A percentile compares a stretch with the other conserved stretches of the same genome.
Evolutionary conservation across 345 rosid genomes (phyloP).

Genomic region (Eucalyptus cloeziana): DNA sequence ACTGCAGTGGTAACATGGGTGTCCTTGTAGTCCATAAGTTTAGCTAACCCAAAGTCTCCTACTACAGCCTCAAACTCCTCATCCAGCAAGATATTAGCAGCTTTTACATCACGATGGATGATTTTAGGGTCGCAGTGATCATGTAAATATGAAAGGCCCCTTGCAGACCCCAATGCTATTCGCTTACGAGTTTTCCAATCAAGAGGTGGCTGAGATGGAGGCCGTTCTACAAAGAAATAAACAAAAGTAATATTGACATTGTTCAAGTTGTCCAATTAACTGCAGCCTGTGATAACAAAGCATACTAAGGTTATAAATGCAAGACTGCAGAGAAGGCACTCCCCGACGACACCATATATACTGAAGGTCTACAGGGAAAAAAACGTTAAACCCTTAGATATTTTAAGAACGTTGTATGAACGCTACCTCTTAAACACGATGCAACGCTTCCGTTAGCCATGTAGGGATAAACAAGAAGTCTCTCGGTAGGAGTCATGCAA

Average conservation of each 20-base stretch:
- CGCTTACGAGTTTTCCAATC: conserved; percentile 84
- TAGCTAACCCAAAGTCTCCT: conserved; percentile 94
- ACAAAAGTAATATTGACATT: background rate
- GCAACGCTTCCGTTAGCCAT: conserved; percentile 99
- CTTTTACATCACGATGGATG: conserved; percentile 97
- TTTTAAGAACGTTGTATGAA: background rate
- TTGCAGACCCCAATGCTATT: conserved; percentile 90
- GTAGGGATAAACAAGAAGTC: conserved; percentile 92
- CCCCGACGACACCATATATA: background rate
- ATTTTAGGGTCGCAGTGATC: conserved; percentile 98
- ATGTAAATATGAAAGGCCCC: conserved; percentile 91
- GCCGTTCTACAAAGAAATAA: conserved; percentile 47
- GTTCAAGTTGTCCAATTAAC: background rate
- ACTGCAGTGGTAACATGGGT: conserved; percentile 97
- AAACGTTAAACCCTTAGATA: background rate
- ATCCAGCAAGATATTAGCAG: conserved; percentile 89
- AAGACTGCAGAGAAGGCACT: background rate
- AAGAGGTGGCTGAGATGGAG: conserved; percentile 75
- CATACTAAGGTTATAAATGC: background rate
- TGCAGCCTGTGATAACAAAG: background rate
- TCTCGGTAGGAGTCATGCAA: conserved; percentile 96
- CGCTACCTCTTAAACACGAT: conserved; percentile 80
- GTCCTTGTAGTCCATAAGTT: conserved; percentile 98
- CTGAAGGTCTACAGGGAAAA: background rate
- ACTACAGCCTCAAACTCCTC: conserved; percentile 98